Conservation (phyloP, 768 basidiomycete genomes). For the Gyrodon lividus region DNA sequence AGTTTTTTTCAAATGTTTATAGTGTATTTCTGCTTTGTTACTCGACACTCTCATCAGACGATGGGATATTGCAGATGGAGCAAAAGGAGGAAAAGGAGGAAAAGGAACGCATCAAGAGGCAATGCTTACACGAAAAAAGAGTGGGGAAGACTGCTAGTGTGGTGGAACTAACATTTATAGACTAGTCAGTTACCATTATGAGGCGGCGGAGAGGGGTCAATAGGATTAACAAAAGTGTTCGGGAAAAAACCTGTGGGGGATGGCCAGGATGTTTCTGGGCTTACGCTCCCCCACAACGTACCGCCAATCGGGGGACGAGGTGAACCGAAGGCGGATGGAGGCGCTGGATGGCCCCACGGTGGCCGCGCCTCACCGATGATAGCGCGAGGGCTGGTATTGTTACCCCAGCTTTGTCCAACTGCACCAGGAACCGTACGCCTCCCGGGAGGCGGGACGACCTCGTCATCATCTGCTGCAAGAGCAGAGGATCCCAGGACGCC, state of each 20-base stretch:
- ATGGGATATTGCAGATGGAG: constrained; percentile 28
- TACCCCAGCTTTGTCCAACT: constrained; percentile 51
- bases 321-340: constrained; percentile 34
- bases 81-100: constrained; percentile 8
- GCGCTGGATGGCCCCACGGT: constrained; percentile 46
- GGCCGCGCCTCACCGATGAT: constrained; percentile 39
- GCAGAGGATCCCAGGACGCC: constrained; percentile 75
- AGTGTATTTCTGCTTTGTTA: constrained; percentile 36
- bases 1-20: constrained; percentile 38
- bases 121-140: background rate
- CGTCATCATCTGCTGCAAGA: constrained; percentile 76
- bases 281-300: constrained; percentile 43
- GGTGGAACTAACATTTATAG: constrained; percentile 26
- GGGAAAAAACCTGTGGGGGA: constrained; percentile 46
- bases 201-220: constrained; percentile 51
- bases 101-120: constrained; percentile 17
- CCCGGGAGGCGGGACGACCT: constrained; percentile 58
- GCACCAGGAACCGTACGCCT: constrained; percentile 40
- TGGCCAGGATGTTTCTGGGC: constrained; percentile 49
- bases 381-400: constrained; percentile 44
- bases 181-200: constrained; percentile 32
- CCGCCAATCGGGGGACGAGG: constrained; percentile 36
- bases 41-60: constrained; percentile 15
- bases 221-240: constrained; percentile 45
- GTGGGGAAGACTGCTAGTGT: constrained; percentile 10